Evolutionary conservation across 352 stramenopile species (phyloP).

Genomic region (Globisporangium solare): DNA sequence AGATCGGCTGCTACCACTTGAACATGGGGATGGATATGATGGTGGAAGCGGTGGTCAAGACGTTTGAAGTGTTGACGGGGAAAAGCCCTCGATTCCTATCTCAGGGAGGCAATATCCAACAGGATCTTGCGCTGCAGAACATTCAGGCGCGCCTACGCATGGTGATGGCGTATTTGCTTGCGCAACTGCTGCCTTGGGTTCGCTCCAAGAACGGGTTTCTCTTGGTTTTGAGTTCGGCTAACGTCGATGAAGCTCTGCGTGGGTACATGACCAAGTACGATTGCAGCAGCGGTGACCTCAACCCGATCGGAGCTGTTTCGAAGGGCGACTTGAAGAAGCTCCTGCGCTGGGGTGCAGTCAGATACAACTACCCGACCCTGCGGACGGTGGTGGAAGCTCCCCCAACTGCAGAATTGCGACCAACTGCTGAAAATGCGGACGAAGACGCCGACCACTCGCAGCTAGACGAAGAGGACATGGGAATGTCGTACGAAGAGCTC

Average conservation of each 20-base stretch:
- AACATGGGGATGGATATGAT: slow-evolving; percentile 95
- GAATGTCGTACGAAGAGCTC: slow-evolving; percentile 98
- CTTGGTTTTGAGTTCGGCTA: slow-evolving; percentile 96
- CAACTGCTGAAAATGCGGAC: slow-evolving; percentile 67
- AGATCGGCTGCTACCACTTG: slow-evolving; percentile 96
- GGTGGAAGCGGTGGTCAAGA: slow-evolving; percentile 83
- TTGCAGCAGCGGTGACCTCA: slow-evolving; percentile 97
- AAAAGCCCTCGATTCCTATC: slow-evolving; percentile 90
- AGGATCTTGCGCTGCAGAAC: slow-evolving; percentile 98
- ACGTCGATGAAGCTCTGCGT: slow-evolving; percentile 97
- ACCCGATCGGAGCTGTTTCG: slow-evolving; percentile 97
- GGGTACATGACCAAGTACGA: slow-evolving; percentile 99
- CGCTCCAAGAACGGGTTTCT: slow-evolving; percentile 92
- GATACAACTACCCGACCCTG: slow-evolving; percentile 90
- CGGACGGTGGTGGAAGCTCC: slow-evolving; percentile 91
- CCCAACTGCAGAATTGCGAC: slow-evolving; percentile 95
- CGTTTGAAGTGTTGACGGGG: slow-evolving; percentile 74
- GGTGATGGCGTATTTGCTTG: slow-evolving; percentile 97
- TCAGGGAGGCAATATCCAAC: slow-evolving; percentile 86
- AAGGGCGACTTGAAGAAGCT: slow-evolving; percentile 96
- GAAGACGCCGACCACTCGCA: slow-evolving; percentile 88
- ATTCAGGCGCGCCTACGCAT: slow-evolving; percentile 97
- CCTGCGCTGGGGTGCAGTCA: slow-evolving; percentile 85
- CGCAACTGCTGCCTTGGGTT: slow-evolving; percentile 96
- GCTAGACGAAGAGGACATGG: slow-evolving; percentile 99